These are phyloP conservation scores for Paecilomyces dactylethromorphus DNA, from an alignment of 2,329 filamentous ascomycete genomes.

Conservation along the genomic window DNA sequence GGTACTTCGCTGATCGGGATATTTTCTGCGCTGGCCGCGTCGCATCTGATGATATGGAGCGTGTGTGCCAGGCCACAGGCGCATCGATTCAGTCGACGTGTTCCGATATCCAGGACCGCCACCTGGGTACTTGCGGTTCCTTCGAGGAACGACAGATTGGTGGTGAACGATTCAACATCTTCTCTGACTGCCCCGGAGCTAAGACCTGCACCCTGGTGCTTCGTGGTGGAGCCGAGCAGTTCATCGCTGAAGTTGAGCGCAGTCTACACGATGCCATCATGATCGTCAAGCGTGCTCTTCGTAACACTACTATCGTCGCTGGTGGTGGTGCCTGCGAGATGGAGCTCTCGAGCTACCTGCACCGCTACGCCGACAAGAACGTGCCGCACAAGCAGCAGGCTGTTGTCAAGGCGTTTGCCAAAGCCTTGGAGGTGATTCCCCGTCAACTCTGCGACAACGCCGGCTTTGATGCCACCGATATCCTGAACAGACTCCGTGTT, in stretches of 20 bases:
- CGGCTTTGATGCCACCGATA: slow-evolving; percentile 96
- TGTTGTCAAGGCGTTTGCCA: slow-evolving; percentile 96
- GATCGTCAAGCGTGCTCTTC: slow-evolving; percentile 98
- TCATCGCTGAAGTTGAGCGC: slow-evolving; percentile 97
- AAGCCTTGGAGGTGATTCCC: slow-evolving; percentile 93
- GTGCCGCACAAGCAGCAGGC: slow-evolving; percentile 92
- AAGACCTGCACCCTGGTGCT: slow-evolving; percentile 96
- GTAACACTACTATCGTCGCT: slow-evolving; percentile 89
- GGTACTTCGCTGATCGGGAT: slow-evolving; percentile 91
- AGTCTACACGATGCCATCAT: slow-evolving; percentile 98
- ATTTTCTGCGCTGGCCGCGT: slow-evolving; percentile 98
- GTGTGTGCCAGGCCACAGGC: slow-evolving; percentile 89
- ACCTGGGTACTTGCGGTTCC: slow-evolving; percentile 80
- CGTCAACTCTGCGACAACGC: slow-evolving; percentile 98
- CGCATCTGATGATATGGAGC: slow-evolving; percentile 84
- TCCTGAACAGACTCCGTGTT: slow-evolving; percentile 90
- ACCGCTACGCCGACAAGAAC: slow-evolving; percentile 86
- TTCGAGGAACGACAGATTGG: slow-evolving; percentile 98
- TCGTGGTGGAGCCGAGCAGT: slow-evolving; percentile 94
- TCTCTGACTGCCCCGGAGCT: slow-evolving; percentile 88
- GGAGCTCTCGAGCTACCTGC: slow-evolving; percentile 91
- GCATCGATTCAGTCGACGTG: slow-evolving; percentile 91
- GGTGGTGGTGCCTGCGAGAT: slow-evolving; percentile 94
- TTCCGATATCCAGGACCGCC: slow-evolving; percentile 82
- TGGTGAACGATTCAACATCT: slow-evolving; percentile 96